These are phyloP conservation scores for Colletotrichum cereale DNA, from an alignment of 2,329 filamentous ascomycete species.

Conservation along the genomic window DNA sequence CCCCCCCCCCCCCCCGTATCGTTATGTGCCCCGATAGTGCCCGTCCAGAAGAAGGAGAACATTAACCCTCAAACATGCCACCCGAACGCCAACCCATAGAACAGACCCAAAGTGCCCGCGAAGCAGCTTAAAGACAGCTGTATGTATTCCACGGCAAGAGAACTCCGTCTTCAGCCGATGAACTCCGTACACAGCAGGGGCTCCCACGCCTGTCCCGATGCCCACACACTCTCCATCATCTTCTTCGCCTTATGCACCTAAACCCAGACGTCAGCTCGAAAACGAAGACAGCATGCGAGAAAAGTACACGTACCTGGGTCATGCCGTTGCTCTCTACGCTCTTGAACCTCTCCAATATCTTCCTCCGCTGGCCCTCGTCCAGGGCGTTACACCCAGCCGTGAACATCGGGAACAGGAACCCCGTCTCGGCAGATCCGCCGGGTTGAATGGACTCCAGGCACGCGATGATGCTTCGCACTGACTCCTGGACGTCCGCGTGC, in stretches of 20 bases:
- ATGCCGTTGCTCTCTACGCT: constrained; percentile 80
- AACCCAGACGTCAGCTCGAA: neutral
- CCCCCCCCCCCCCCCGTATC: too few species aligned
- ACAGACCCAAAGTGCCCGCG: neutral
- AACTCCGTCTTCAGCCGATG: constrained; percentile 65
- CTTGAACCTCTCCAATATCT: constrained; percentile 75
- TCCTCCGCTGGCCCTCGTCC: constrained; percentile 65
- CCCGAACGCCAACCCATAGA: neutral
- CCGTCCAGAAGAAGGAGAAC: neutral
- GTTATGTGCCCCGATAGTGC: neutral
- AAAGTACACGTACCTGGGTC: constrained; percentile 71
- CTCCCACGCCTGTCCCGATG: constrained; percentile 77
- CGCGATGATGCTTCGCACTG: constrained; percentile 72
- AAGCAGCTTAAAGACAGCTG: neutral
- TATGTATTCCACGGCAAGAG: neutral
- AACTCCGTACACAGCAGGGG: constrained; percentile 75
- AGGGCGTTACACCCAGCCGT: constrained; percentile 82
- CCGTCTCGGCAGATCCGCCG: constrained; percentile 79
- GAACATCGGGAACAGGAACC: constrained; percentile 84
- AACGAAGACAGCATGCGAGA: neutral
- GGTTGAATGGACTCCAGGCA: constrained; percentile 72
- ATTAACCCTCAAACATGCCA: neutral
- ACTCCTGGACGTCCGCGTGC: constrained; percentile 71
- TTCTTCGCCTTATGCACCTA: constrained; percentile 70
- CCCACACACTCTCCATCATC: constrained; percentile 78